Evolutionary conservation across 108 stramenopile species (phyloP), one percentile per base, ranked within the genome.

Genomic region (Skeletonema grethae): DNA sequence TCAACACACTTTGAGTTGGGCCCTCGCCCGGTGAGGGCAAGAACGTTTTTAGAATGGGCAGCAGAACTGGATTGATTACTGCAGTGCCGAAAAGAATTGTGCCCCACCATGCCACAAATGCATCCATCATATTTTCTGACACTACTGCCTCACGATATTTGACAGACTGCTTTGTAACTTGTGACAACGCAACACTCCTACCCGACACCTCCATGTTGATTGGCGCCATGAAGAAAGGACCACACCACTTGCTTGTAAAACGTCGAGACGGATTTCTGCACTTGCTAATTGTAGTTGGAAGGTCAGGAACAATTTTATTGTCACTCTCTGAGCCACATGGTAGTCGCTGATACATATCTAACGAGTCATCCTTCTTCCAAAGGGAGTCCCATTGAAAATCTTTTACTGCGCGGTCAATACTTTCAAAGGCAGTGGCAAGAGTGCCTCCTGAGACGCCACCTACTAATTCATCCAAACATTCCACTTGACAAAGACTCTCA

Each of bases 1-100:
- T 69, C 91, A 94, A 89, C 15, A 61, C 38, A 68, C 89, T 69
- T 62, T 80, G 63, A 24, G 72, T 67, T n/a, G 96, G 96, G 9
- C 96, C 96, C 73, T 92, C 68, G 22, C 96, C 96, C 7, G 92
- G 90, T 61, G 82, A 69, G 3, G 92, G 88, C 10, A 96, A 56
- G 59, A 79, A 80, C 35, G 74, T 77, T 46, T 82, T 67, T 41
- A 91, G 18, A 0, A 94, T 66, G 31, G 57, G 63, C 0, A 76
- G 48, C 8, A 87, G 89, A 38, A 88, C 34, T 8, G 88, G 91
- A 76, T 92, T 92, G 59, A 84, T 20, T 9, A 69, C 55, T 15
- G 75, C 69, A 28, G 76, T 67, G 10, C 79, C 69, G 13, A 87
- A 22, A 12, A 81, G 38, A 15, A 85, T 31, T 13, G 39, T 32